Conservation (phyloP, 768 basidiomycete species). For the Asterophora lycoperdoides region DNA sequence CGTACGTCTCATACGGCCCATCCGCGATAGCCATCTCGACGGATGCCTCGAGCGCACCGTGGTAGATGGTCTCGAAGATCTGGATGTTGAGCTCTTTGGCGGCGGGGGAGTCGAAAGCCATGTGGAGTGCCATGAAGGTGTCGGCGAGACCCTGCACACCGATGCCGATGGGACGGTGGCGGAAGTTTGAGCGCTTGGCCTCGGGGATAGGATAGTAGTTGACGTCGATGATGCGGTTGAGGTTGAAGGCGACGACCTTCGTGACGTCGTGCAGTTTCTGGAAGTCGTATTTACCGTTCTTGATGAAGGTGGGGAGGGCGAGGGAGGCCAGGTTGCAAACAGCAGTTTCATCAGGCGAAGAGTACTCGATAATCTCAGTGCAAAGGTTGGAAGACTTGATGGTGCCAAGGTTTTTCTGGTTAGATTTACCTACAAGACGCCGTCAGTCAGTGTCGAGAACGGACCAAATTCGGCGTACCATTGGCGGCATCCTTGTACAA, state of each 20-base stretch:
- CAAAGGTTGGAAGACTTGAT: conserved; percentile 99
- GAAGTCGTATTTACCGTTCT: conserved; percentile 85
- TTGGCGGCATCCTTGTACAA: conserved; percentile 97
- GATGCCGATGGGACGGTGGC: conserved; percentile 94
- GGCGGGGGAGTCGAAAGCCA: conserved; percentile 90
- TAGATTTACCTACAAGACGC: conserved; percentile 73
- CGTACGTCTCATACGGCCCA: conserved; percentile 85
- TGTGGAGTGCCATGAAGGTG: conserved; percentile 93
- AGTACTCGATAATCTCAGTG: conserved; percentile 99
- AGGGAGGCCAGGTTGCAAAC: conserved; percentile 99
- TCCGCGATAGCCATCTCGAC: conserved; percentile 76
- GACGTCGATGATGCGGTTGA: conserved; percentile 90
- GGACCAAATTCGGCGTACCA: conserved; percentile 39
- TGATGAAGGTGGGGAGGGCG: conserved; percentile 89
- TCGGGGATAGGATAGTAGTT: conserved; percentile 96
- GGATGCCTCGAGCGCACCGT: conserved; percentile 88
- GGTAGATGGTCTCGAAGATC: conserved; percentile 99
- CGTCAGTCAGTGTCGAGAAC: background rate
- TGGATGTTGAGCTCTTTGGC: conserved; percentile 88
- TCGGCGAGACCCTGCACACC: conserved; percentile 98
- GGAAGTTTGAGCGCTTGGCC: conserved; percentile 90
- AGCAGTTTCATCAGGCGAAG: conserved; percentile 93
- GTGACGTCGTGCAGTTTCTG: conserved; percentile 89
- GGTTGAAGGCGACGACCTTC: conserved; percentile 89
- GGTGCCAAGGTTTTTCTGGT: conserved; percentile 96